Evolutionary conservation across 2,329 filamentous ascomycete species (phyloP), one percentile per base, ranked within the genome.

Genomic region (Colletotrichum gloeosporioides): DNA sequence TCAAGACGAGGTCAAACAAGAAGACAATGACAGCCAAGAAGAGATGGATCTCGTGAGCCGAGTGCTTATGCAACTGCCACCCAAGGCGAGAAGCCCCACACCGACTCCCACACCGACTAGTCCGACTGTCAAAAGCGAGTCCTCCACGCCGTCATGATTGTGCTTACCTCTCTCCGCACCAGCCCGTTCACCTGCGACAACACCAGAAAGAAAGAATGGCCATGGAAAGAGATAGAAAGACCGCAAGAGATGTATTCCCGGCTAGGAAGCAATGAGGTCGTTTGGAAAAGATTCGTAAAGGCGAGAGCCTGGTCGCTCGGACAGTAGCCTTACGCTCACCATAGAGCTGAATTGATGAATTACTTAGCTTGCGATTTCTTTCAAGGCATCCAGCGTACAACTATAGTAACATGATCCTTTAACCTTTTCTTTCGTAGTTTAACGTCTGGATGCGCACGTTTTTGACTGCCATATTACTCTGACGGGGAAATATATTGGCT

Each of bases 121-220:
- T 49, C 39, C 39, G 39, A 49, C 18, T 6, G 39, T 49, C 39
- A n/a, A 49, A 18, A 2, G 4, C 39, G 18, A 49, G 39, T 6
- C 9, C 0, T n/a, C 9, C 4, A n/a, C 39, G n/a, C 9, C 39
- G 39, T 3, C 18, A 3, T 49, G 18, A 49, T n/a, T 49, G 18
- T 3, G 18, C 2, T 49, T 49, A 49, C 39, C 39, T 12, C 39
- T 49, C 39, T 49, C 39, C 39, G 9, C 39, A n/a, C 39, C 18
- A 49, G 39, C 9, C 39, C 39, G 39, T n/a, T 9, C 39, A n/a
- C 39, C 2, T 49, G 18, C 18, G 39, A 49, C 39, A 49, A n/a
- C 1, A 49, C 0, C 18, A n/a, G 3, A 49, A n/a, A 49, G 0
- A 0, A 2, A 49, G 18, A 49, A 9, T 6, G 39, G 3, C 39